Percentiles rank a stretch among this genome's conserved stretches.
Evolutionary conservation across 208 protist species (phyloP).

Genomic region (Leishmania turanica): DNA sequence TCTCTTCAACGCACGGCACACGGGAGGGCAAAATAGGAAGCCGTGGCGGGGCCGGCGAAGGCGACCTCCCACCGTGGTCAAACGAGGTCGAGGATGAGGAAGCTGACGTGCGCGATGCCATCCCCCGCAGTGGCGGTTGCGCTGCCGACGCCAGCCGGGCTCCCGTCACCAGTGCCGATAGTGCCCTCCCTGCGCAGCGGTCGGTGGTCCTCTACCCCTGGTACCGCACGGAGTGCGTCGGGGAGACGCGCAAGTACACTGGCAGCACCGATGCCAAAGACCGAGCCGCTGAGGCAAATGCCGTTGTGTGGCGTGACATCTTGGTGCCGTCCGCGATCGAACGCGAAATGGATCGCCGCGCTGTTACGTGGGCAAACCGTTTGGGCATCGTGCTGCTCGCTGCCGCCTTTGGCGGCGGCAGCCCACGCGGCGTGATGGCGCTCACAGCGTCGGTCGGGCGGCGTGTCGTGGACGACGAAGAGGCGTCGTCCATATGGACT

Average conservation of each 20-base stretch:
- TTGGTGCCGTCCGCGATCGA: slow-evolving; percentile 2
- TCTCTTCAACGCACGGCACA: slow-evolving; percentile 1
- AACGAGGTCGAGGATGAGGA: background rate
- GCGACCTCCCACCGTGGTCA: background rate
- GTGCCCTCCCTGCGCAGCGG: background rate
- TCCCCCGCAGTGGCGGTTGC: background rate
- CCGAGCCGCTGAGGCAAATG: background rate
- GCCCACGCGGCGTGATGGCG: slow-evolving; percentile 12
- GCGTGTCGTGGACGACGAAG: background rate
- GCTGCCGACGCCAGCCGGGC: background rate
- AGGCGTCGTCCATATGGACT: slow-evolving; percentile 12
- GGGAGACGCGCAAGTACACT: slow-evolving; percentile 1
- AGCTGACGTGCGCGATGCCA: background rate
- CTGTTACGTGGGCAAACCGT: slow-evolving; percentile 19
- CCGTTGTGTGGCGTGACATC: slow-evolving; percentile 13
- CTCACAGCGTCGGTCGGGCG: background rate
- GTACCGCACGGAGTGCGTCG: slow-evolving; percentile 20
- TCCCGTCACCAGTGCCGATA: background rate
- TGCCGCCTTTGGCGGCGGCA: slow-evolving; percentile 29
- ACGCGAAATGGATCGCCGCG: slow-evolving; percentile 6
- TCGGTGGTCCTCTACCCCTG: slow-evolving; percentile 19
- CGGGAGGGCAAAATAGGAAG: background rate
- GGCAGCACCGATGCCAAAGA: background rate
- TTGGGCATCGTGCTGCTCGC: slow-evolving; percentile 29
- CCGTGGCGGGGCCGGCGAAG: background rate